A percentile compares a stretch with the other conserved stretches of the same genome.
These are phyloP conservation scores for Cyclaneusma minus DNA, from an alignment of 2,329 filamentous ascomycete species.

Conservation along the genomic window DNA sequence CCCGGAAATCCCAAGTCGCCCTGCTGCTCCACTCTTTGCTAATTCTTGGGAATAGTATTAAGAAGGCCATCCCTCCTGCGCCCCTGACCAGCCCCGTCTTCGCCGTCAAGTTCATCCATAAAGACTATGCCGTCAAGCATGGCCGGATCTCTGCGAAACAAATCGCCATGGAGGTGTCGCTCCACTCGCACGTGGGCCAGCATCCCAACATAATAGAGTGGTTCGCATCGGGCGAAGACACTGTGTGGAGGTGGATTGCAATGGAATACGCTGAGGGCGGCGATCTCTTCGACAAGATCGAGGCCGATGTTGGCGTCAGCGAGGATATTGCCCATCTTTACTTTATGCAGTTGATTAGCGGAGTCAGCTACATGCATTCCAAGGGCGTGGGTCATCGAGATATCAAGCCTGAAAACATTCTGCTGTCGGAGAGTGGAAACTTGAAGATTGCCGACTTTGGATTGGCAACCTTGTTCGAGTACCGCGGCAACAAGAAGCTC, in stretches of 20 bases:
- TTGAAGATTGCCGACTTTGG: conserved; percentile 96
- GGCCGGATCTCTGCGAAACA: conserved; percentile 82
- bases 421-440: conserved; percentile 70
- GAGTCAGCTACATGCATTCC: conserved; percentile 88
- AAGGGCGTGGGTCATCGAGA: conserved; percentile 90
- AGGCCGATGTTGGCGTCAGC: conserved; percentile 88
- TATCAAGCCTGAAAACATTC: conserved; percentile 88
- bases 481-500: conserved; percentile 67
- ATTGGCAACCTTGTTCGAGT: conserved; percentile 83
- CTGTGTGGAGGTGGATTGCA: conserved; percentile 87
- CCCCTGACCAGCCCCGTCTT: conserved; percentile 63
- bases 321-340: conserved; percentile 94
- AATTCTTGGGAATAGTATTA: conserved; percentile 45
- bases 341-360: conserved; percentile 80
- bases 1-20: conserved; percentile 3
- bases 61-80: conserved; percentile 72
- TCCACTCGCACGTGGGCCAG: conserved; percentile 77
- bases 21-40: conserved; percentile 6
- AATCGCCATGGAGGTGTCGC: conserved; percentile 76
- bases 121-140: conserved; percentile 79
- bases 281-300: conserved; percentile 98
- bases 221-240: conserved; percentile 75
- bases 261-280: conserved; percentile 96
- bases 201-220: conserved; percentile 92
- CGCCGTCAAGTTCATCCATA: conserved; percentile 97